Conservation (phyloP, 2,329 filamentous ascomycete genomes). For the Diaporthe eres region DNA sequence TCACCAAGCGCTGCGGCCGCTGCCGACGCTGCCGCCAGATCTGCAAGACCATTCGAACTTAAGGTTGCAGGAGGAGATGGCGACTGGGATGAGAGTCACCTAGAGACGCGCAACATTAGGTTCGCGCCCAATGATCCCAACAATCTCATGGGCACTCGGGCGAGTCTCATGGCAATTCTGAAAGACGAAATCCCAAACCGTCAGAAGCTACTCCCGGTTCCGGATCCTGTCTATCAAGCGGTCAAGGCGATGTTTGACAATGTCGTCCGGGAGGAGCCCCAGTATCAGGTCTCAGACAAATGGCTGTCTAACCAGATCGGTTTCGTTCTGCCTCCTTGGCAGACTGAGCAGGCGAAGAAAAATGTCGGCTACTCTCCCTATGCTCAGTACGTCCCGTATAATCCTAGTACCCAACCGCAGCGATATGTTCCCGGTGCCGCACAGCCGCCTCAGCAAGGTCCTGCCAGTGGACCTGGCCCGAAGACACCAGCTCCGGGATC, state of each 20-base stretch:
- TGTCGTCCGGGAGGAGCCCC: not conserved
- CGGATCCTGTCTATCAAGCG: not conserved
- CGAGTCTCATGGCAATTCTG: not conserved
- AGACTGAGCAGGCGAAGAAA: not conserved
- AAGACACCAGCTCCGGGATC: not conserved
- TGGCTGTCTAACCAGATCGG: conserved; percentile 1
- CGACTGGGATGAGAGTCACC: not conserved
- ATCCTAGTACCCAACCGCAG: not conserved
- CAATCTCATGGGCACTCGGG: not conserved
- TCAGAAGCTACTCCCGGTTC: not conserved
- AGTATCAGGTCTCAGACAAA: not conserved
- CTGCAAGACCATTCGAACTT: not conserved
- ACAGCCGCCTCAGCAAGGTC: not conserved
- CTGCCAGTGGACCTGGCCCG: not conserved
- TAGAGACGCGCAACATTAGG: not conserved
- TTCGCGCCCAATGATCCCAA: not conserved
- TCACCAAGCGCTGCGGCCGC: not conserved
- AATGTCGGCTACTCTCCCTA: not conserved
- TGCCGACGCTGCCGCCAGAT: not conserved
- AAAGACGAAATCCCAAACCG: not conserved
- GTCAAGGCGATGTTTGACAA: conserved; percentile 5
- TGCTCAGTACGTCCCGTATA: not conserved
- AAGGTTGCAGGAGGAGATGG: not conserved
- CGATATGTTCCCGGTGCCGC: not conserved
- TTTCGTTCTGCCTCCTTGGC: conserved; percentile 14